Evolutionary conservation across 2,329 filamentous ascomycete species (phyloP).

Genomic region (Akanthomyces uredinophilus): DNA sequence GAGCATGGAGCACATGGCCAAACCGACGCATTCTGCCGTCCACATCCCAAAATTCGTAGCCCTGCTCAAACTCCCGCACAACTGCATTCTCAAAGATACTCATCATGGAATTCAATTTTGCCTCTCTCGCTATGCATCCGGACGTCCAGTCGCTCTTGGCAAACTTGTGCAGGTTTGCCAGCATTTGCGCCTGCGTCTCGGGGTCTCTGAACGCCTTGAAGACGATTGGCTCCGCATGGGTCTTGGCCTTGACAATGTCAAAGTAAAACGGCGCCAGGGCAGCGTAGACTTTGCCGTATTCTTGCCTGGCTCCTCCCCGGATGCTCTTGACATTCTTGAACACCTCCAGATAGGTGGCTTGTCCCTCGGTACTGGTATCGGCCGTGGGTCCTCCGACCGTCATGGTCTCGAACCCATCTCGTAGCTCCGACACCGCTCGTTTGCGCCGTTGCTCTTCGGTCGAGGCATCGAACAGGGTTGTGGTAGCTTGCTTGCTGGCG

Average conservation of each 20-base stretch:
- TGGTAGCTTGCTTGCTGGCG: conserved; percentile 24
- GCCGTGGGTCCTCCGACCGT: conserved; percentile 42
- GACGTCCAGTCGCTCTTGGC: conserved; percentile 73
- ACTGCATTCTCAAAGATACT: conserved; percentile 87
- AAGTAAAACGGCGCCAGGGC: conserved; percentile 83
- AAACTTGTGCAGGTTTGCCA: conserved; percentile 75
- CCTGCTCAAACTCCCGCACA: conserved; percentile 85
- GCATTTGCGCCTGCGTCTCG: conserved; percentile 83
- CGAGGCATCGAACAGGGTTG: conserved; percentile 70
- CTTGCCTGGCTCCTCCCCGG: conserved; percentile 76
- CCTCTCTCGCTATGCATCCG: conserved; percentile 66
- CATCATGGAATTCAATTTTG: conserved; percentile 68
- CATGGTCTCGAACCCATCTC: conserved; percentile 77
- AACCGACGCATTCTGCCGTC: conserved; percentile 86
- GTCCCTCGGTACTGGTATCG: conserved; percentile 49
- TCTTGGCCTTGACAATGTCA: conserved; percentile 68
- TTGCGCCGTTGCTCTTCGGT: conserved; percentile 58
- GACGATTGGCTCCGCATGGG: conserved; percentile 72
- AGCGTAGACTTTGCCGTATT: conserved; percentile 89
- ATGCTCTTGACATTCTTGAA: conserved; percentile 70
- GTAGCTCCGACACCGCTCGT: conserved; percentile 29
- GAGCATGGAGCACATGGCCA: conserved; percentile 72
- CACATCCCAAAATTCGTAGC: conserved; percentile 82
- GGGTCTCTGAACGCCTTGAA: conserved; percentile 86
- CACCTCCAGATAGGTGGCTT: conserved; percentile 61